Conservation (phyloP, 148 eudicot genomes). For the Heliamphora exappendiculata region DNA sequence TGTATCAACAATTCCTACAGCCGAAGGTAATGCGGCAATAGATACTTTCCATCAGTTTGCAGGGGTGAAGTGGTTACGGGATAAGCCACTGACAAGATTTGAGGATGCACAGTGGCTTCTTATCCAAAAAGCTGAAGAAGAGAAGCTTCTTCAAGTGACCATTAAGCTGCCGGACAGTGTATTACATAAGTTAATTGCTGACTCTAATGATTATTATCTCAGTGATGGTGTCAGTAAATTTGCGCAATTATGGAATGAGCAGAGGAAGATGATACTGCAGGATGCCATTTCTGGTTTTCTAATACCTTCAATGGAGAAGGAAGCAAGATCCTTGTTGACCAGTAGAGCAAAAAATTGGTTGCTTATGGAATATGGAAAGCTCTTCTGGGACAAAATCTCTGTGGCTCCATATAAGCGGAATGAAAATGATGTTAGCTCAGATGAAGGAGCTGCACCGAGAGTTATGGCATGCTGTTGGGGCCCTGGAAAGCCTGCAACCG, state of each 20-base stretch:
- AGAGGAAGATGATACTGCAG: constrained; percentile 72
- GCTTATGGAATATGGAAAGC: constrained; percentile 70
- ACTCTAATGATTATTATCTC: constrained; percentile 75
- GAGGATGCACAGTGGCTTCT: constrained; percentile 98
- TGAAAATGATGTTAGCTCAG: constrained; percentile 54
- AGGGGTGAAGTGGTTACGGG: constrained; percentile 80
- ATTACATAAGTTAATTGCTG: constrained; percentile 54
- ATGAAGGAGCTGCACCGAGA: constrained; percentile 88
- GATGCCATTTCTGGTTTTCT: constrained; percentile 62
- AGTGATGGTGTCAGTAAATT: constrained; percentile 91
- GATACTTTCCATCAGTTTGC: constrained; percentile 84
- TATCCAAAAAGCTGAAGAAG: constrained; percentile 96
- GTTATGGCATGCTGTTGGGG: constrained; percentile 99
- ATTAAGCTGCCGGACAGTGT: constrained; percentile 60
- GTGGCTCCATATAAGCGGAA: constrained; percentile 83
- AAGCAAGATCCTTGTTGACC: constrained; percentile 72
- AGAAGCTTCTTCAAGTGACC: constrained; percentile 86
- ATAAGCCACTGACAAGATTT: constrained; percentile 77
- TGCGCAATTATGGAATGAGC: constrained; percentile 96
- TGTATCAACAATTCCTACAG: constrained; percentile 83
- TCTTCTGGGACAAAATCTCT: constrained; percentile 81
- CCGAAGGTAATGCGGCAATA: constrained; percentile 64
- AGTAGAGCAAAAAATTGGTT: constrained; percentile 80
- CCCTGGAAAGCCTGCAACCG: constrained; percentile 79
- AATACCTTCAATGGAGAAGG: constrained; percentile 88